Percentiles rank a stretch among this genome's conserved stretches.
Evolutionary conservation across 805 yeast genomes (phyloP).

Genomic region (Saccharomycopsis lassenensis): DNA sequence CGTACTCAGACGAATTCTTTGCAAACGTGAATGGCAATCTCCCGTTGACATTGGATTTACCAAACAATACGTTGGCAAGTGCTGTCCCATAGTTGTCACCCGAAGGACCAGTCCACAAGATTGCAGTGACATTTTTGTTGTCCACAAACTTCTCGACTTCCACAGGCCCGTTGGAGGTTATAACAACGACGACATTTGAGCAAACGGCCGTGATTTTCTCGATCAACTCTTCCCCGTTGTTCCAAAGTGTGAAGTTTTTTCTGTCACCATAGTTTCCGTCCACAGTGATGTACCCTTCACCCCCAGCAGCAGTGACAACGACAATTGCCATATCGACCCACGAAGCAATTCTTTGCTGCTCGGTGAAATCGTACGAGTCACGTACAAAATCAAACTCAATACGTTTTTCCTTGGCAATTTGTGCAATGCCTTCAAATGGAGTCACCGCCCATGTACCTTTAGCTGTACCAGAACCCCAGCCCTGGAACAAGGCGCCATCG

Average conservation of each 20-base stretch:
- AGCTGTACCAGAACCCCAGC: conserved; percentile 63
- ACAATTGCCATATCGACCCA: conserved; percentile 44
- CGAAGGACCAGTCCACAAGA: conserved; percentile 42
- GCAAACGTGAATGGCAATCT: conserved; percentile 55
- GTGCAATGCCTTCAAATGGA: conserved; percentile 44
- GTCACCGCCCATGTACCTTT: conserved; percentile 44
- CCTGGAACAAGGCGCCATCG: conserved; percentile 44
- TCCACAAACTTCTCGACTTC: conserved; percentile 45
- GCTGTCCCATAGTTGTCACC: conserved; percentile 49
- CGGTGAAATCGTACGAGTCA: conserved; percentile 36
- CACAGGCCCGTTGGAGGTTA: conserved; percentile 50
- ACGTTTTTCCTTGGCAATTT: conserved; percentile 34
- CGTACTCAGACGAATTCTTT: conserved; percentile 35
- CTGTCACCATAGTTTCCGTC: conserved; percentile 57
- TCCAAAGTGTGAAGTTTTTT: conserved; percentile 42
- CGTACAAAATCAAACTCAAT: conserved; percentile 34
- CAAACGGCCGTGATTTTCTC: conserved; percentile 37
- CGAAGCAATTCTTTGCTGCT: conserved; percentile 34
- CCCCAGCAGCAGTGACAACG: conserved; percentile 42
- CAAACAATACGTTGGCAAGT: conserved; percentile 45
- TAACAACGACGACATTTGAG: conserved; percentile 45
- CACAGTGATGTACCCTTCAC: conserved; percentile 47
- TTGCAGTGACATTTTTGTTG: conserved; percentile 46
- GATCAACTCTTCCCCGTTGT: conserved; percentile 45
- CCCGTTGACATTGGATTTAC: conserved; percentile 52